phyloP scores from a whole-genome alignment of 2,329 filamentous ascomycete species.

The Alternaria alternata region DNA sequence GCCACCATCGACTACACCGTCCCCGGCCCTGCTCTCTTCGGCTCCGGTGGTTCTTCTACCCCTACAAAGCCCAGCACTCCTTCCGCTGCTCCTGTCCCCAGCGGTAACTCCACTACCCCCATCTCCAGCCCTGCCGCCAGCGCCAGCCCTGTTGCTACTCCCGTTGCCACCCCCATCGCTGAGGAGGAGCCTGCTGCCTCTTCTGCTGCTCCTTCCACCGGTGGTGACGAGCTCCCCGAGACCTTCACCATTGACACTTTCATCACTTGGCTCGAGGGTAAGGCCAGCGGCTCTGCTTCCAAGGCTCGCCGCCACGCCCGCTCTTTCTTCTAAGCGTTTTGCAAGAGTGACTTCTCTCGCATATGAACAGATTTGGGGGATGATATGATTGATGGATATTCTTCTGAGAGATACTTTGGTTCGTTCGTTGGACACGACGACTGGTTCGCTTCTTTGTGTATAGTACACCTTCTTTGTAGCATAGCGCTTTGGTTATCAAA shows the following conservation, averaged over 20 bases:
- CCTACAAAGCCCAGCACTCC: slow-evolving; percentile 24
- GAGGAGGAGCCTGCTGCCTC: slow-evolving; percentile 13
- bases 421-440: slow-evolving; percentile 23
- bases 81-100: slow-evolving; percentile 14
- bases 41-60: slow-evolving; percentile 23
- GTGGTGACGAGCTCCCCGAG: slow-evolving; percentile 30
- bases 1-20: slow-evolving; percentile 49
- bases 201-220: slow-evolving; percentile 24
- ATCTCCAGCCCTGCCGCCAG: slow-evolving; percentile 14
- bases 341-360: not conserved
- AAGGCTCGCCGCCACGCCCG: slow-evolving; percentile 43
- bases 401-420: slow-evolving; percentile 6
- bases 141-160: slow-evolving; percentile 9
- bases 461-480: slow-evolving; percentile 26
- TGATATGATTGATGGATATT: slow-evolving; percentile 8
- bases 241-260: slow-evolving; percentile 47
- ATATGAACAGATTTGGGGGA: not conserved
- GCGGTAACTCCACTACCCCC: slow-evolving; percentile 17
- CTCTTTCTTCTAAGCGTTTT: slow-evolving; percentile 26
- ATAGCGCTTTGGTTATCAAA: slow-evolving; percentile 13
- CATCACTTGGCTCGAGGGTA: slow-evolving; percentile 45
- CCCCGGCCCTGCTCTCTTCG: slow-evolving; percentile 53
- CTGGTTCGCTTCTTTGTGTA: slow-evolving; percentile 28
- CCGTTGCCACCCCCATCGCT: slow-evolving; percentile 5
- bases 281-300: slow-evolving; percentile 25